Conservation (phyloP, 2,329 filamentous ascomycete genomes). For the Nannizziopsis barbatae region DNA sequence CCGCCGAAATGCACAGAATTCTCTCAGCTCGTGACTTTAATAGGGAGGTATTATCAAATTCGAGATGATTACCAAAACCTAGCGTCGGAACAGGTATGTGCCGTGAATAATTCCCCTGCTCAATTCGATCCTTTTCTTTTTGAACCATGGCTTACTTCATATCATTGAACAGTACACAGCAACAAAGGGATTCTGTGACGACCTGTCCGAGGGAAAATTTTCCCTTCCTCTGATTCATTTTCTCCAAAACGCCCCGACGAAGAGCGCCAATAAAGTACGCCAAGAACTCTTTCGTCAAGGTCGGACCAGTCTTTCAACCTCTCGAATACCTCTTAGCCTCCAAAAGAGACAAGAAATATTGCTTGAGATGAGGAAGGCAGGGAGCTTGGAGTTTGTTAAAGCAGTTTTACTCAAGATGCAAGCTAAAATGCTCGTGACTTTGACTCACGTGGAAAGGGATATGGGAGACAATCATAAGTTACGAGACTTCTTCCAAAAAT, state of each 20-base stretch:
- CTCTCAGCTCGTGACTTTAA: constrained; percentile 55
- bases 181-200: constrained; percentile 91
- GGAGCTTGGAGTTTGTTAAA: constrained; percentile 8
- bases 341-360: constrained; percentile 3
- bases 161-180: constrained; percentile 52
- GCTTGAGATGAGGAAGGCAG: constrained; percentile 4
- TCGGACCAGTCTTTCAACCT: background rate
- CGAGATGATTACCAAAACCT: constrained; percentile 81
- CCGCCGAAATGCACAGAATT: constrained; percentile 26
- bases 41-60: constrained; percentile 39
- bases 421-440: background rate
- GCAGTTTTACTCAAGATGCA: constrained; percentile 6
- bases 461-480: constrained; percentile 3
- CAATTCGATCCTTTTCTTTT: too few relatives aligned
- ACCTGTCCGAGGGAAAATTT: constrained; percentile 94
- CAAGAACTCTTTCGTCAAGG: background rate
- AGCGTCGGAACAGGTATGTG: constrained; percentile 31
- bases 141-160: constrained; percentile 14
- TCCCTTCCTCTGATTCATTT: constrained; percentile 91
- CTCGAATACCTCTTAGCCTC: background rate
- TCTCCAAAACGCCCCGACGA: constrained; percentile 45
- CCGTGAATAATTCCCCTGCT: too few relatives aligned
- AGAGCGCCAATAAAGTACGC: background rate
- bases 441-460: constrained; percentile 2
- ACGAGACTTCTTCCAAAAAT: background rate